Evolutionary conservation across 2,329 filamentous ascomycete genomes (phyloP), one percentile per base, ranked within the genome.

Genomic region (Westerdykella aurantiaca): DNA sequence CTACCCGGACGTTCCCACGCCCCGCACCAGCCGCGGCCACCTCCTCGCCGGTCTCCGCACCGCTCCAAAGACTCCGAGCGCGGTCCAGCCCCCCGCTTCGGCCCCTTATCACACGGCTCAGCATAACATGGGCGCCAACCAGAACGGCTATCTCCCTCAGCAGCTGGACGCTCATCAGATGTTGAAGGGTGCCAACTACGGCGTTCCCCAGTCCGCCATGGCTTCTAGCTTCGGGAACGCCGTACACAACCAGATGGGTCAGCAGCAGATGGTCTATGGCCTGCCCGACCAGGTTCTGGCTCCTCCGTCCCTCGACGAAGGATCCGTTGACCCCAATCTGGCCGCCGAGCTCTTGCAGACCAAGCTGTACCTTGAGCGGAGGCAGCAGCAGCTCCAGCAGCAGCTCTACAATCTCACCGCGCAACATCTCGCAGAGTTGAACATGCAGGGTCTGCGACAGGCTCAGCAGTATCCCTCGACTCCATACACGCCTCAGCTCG

Each of bases 351-450:
- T 97, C 51, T 80, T 96, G 61, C 86, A 88, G 45, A 94, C 89
- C 59, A 95, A 96, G 67, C 73, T 93, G 64, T 95, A 94, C 63
- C 78, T 98, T 40, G 88, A 89, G 34, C 88, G 95, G 63, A 90
- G 95, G 70, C 91, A 97, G 71, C 89, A 95, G 72, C 85, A 87
- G 52, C 81, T 97, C 41, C 90, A 97, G 71, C 90, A 96, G 71
- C 89, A 97, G 71, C 78, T 97, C 53, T 80, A 88, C 55, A 86
- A 75, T 52, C 82, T 96, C 18, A 93, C 91, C 60, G 61, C 61
- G n/a, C 63, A 66, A 51, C 62, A 66, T 50, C 66, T 66, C 37
- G 57, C 58, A 38, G 81, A 80, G 52, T 73, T 95, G 70, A 88
- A 77, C 66, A 65, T 95, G 46, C 83, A 77, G 61, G 59, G 51